Evolutionary conservation across 768 basidiomycete species (phyloP), one percentile per base, ranked within the genome.

Genomic region (Leccinellum albellum): DNA sequence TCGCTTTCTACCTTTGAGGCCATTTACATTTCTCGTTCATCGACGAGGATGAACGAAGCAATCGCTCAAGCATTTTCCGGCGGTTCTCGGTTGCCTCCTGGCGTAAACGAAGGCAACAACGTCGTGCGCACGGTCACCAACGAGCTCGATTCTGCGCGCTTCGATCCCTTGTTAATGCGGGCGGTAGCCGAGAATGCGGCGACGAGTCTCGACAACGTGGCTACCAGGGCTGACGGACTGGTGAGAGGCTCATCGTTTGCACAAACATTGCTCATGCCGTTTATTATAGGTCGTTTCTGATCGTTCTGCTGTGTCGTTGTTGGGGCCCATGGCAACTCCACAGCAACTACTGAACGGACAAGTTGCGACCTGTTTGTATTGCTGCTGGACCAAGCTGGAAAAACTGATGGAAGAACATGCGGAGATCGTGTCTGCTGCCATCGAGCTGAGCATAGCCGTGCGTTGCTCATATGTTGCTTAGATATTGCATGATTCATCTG

Each of bases 11-110:
- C 81, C 8, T 89, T 98, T 61, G 97, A 98, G 69, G 77, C 87
- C 0, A 79, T 90, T n/a, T 99, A 98, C 72, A 80, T 98, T 3
- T 83, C 91, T 2, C 86, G 91, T 29, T 91, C 91, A 0, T 82
- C 87, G 0, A 88, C 84, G 57, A 84, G 91, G 52, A 80, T 98
- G 63, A 94, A 88, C 59, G 97, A 98, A 64, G 78, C 82, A 2
- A 83, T 96, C 40, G 84, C 69, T 2, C 84, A 89, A 53, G 87
- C 91, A 0, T 87, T 96, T 64, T 79, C 87, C 0, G 84, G 86
- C 21, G 88, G 91, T 0, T 64, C 77, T 37, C 85, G 88, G 23
- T 72, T 79, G 7, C 88, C 87, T 10, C 94, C 92, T 3, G 86
- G 86, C 0, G 75, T 83, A 29, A 80, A 77, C 37, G 94, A 98